These are phyloP conservation scores for Flaveria linearis DNA, from an alignment of 129 eudicot species.

Conservation along the genomic window DNA sequence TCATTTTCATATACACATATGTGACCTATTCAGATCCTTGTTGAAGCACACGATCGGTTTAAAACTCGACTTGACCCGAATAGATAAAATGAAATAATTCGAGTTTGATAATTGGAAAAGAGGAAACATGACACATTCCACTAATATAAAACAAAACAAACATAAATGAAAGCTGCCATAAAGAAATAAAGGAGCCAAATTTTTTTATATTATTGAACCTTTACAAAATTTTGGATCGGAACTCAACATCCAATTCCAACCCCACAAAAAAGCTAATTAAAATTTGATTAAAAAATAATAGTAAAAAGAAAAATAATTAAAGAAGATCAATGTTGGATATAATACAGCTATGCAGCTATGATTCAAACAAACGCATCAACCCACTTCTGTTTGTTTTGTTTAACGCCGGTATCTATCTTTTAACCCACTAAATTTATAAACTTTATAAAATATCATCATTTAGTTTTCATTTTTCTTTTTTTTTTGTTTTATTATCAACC, in stretches of 20 bases:
- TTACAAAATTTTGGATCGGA: slow-evolving; percentile 25
- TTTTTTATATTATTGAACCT: slow-evolving; percentile 30
- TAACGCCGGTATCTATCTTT: slow-evolving; percentile 19
- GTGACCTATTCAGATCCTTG: background rate
- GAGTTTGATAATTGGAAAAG: slow-evolving; percentile 43
- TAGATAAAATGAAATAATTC: background rate
- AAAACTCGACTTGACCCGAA: background rate
- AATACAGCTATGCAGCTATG: slow-evolving; percentile 46
- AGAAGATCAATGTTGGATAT: slow-evolving; percentile 59
- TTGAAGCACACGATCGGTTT: background rate
- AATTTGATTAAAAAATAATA: background rate
- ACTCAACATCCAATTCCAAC: slow-evolving; percentile 42
- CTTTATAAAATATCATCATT: background rate
- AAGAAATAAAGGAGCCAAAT: slow-evolving; percentile 37
- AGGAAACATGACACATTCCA: slow-evolving; percentile 45
- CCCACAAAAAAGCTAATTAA: slow-evolving; percentile 23
- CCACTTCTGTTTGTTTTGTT: slow-evolving; percentile 26
- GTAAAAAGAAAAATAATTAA: background rate
- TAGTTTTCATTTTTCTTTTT: background rate
- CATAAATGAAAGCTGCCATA: slow-evolving; percentile 57
- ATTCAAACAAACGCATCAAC: slow-evolving; percentile 45
- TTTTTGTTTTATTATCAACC: background rate
- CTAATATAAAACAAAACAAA: slow-evolving; percentile 46
- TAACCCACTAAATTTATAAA: background rate
- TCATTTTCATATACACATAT: background rate